Evolutionary conservation across 495 filamentous ascomycete genomes (phyloP).

Genomic region (Achaetomiella virescens): DNA sequence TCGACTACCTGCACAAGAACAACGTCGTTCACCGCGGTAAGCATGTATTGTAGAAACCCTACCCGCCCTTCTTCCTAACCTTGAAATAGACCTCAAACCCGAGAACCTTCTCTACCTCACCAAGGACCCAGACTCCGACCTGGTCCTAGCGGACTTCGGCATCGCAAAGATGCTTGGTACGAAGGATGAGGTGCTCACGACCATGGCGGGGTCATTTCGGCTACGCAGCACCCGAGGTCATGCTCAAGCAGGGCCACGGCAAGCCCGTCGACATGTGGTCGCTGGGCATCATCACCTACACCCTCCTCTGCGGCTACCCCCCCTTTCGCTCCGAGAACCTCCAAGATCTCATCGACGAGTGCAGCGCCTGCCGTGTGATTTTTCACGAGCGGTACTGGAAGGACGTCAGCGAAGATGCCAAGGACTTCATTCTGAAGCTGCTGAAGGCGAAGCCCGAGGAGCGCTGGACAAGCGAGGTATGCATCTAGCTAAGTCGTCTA

Average conservation of each 20-base stretch:
- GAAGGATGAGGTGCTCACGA: conserved; percentile 84
- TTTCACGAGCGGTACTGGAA: conserved; percentile 99
- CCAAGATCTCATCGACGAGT: conserved; percentile 92
- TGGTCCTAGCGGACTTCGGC: conserved; percentile 95
- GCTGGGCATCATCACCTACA: conserved; percentile 97
- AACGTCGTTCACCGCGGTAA: conserved; percentile 95
- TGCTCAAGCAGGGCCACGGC: conserved; percentile 95
- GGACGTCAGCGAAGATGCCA: conserved; percentile 92
- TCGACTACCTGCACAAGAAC: conserved; percentile 89
- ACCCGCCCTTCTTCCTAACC: neutral
- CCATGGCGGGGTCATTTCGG: conserved; percentile 99
- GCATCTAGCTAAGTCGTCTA: conserved; percentile 11
- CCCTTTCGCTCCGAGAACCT: conserved; percentile 95
- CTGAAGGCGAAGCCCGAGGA: conserved; percentile 73
- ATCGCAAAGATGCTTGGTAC: conserved; percentile 97
- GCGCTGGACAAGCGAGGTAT: conserved; percentile 70
- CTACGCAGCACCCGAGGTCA: conserved; percentile 96
- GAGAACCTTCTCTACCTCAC: conserved; percentile 96
- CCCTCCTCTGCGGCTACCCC: conserved; percentile 97
- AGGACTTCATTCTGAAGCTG: conserved; percentile 82
- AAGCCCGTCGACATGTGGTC: conserved; percentile 99
- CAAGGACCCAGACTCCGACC: conserved; percentile 63
- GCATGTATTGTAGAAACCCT: conserved; percentile 6
- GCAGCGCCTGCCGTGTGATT: conserved; percentile 76
- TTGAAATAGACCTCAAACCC: conserved; percentile 78